phyloP scores from a whole-genome alignment of 1,284 basidiomycete species.

The Inonotus obliquus region DNA sequence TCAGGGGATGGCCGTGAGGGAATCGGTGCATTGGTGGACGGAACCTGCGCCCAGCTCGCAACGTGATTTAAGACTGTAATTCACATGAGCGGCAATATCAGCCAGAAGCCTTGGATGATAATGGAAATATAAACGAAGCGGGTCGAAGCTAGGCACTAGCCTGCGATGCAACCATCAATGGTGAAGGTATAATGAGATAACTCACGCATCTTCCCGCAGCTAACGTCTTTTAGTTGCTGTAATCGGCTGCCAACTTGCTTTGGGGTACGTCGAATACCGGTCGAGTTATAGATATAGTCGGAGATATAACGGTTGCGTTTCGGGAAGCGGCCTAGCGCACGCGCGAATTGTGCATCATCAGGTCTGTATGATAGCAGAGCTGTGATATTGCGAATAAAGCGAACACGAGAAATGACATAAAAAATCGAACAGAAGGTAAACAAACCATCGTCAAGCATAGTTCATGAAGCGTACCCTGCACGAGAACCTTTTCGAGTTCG shows the following conservation, averaged over 20 bases:
- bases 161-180: background rate
- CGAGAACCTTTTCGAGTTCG: slow-evolving; percentile 66
- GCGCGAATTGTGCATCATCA: slow-evolving; percentile 61
- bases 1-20: background rate
- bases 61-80: slow-evolving; percentile 14
- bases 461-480: slow-evolving; percentile 49
- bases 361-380: slow-evolving; percentile 59
- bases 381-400: background rate
- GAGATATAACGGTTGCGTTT: slow-evolving; percentile 72
- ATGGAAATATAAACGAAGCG: background rate
- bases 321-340: slow-evolving; percentile 65
- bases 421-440: background rate
- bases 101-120: background rate
- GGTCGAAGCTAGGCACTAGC: background rate
- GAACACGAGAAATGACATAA: background rate
- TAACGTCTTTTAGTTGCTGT: slow-evolving; percentile 65
- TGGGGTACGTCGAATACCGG: slow-evolving; percentile 58
- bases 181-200: slow-evolving; percentile 20
- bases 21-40: background rate
- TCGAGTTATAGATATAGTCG: slow-evolving; percentile 58
- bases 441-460: background rate
- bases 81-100: background rate
- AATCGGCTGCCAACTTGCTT: slow-evolving; percentile 72
- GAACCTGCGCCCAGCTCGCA: slow-evolving; percentile 12
- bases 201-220: slow-evolving; percentile 60